Conservation (phyloP, 2,329 filamentous ascomycete genomes). For the Cladophialophora chaetospira region DNA sequence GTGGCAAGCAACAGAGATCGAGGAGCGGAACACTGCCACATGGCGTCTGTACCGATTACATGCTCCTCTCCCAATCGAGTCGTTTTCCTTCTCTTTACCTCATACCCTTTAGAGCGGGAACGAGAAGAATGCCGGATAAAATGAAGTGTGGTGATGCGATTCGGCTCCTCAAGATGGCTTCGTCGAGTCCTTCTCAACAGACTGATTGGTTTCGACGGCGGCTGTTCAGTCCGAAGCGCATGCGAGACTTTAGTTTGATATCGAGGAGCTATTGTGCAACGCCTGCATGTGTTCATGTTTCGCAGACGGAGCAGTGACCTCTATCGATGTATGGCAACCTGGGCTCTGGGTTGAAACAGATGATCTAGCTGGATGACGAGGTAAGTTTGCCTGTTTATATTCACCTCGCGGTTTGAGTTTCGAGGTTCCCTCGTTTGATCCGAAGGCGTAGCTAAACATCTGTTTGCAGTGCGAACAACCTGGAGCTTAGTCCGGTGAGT, state of each 20-base stretch:
- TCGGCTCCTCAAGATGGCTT: conserved; percentile 12
- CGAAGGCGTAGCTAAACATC: conserved; percentile 5
- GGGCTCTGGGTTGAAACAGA: not conserved
- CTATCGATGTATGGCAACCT: conserved; percentile 3
- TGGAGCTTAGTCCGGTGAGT: not conserved
- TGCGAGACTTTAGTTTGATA: conserved; percentile 2
- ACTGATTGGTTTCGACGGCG: conserved; percentile 5
- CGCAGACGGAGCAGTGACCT: conserved; percentile 14
- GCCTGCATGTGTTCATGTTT: conserved; percentile 13
- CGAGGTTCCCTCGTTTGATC: conserved; percentile 14
- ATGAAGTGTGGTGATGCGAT: conserved; percentile 3
- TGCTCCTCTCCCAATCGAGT: conserved; percentile 8
- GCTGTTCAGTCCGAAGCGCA: not conserved
- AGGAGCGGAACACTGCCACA: conserved; percentile 10
- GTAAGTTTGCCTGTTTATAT: conserved; percentile 6
- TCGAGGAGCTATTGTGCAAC: conserved; percentile 17
- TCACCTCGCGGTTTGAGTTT: not conserved
- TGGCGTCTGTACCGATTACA: conserved; percentile 1
- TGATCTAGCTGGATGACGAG: not conserved
- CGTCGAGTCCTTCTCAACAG: conserved; percentile 15
- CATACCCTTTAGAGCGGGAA: not conserved
- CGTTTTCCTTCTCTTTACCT: not conserved
- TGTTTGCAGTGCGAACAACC: conserved; percentile 29
- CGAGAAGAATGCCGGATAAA: not conserved
- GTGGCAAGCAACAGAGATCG: conserved; percentile 10